phyloP scores from a whole-genome alignment of 371 early-diverging fungal genomes.

The Rhizopus delemar region DNA sequence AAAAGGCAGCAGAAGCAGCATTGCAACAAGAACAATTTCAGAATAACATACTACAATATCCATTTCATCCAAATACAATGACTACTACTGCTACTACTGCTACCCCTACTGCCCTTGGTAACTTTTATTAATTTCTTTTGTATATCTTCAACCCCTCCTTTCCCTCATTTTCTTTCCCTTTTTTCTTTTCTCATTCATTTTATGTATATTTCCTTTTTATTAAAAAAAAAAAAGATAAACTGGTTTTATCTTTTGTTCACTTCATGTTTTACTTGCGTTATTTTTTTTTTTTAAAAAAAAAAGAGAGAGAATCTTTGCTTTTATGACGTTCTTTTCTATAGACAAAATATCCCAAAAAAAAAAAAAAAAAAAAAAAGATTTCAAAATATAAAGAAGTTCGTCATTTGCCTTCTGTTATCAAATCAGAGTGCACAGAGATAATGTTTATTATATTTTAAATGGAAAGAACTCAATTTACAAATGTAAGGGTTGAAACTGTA shows the following conservation, averaged over 20 bases:
- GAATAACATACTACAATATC: slow-evolving; percentile 16
- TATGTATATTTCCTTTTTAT: not conserved
- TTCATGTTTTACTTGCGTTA: not conserved
- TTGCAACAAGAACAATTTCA: slow-evolving; percentile 14
- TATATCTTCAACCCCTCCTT: not conserved
- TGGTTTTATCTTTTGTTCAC: slow-evolving; percentile 16
- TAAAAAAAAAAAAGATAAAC: slow-evolving; percentile 11
- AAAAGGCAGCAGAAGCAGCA: slow-evolving; percentile 28
- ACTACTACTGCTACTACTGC: not conserved
- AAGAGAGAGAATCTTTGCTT: not conserved
- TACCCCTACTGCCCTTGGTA: slow-evolving; percentile 1
- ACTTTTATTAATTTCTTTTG: slow-evolving; percentile 4
- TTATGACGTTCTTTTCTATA: no score
- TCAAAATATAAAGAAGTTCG: no score
- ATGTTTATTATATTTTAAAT: no score
- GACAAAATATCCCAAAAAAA: no score
- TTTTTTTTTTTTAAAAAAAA: not conserved
- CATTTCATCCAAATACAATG: slow-evolving; percentile 5
- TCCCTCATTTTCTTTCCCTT: not conserved
- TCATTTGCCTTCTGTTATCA: no score
- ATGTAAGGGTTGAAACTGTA: no score
- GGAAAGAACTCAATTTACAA: no score
- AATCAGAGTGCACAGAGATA: no score
- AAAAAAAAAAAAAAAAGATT: no score
- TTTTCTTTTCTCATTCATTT: not conserved